Base-by-base conservation (phyloP, 495 filamentous ascomycete genomes). In the Podospora pseudopauciseta region DNA sequence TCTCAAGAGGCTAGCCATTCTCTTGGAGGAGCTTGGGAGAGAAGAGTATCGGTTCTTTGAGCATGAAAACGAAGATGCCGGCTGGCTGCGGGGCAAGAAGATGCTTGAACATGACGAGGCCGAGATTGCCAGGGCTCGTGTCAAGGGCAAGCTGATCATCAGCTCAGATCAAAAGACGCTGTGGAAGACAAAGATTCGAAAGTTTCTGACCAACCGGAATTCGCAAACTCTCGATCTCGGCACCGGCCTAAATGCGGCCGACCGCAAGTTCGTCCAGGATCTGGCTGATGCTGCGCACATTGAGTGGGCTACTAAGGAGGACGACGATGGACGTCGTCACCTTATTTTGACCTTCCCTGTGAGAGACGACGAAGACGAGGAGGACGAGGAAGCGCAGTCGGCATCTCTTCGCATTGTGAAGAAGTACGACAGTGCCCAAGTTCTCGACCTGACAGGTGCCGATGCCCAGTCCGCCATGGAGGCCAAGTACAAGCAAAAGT, bases 1-100 rank as follows among this genome's bases (percentile, higher is more conserved):
- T 73, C 77, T 97, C 71, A 79, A 90, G 63, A 87, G 95, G 56
- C 79, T 99, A 66, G 87, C 85, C 9, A 80, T 92, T 44, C 86
- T 99, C 60, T 79, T 99, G 62, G 88, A 96, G 26, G 92, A 93
- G 67, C 83, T 99, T 60, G 83, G 75, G 67, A 82, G 91, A 68
- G 91, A 95, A 34, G 96, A 99, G 73, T 90, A 91, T 76, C 88
- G 91, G 20, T 93, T 94, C 74, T 99, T 98, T 72, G 93, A 98
- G 74, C 84, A 88, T 7, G 96, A 97, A 72, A 88, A 90, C 72
- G 85, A 91, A n/a, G 92, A 97, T 78, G 89, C 90, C 16, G 88
- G 86, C 70, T 99, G 95, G 95, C 87, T 98, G 67, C 93, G 91
- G 70, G 88, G 90, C 28, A 99, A 98, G 80, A 86, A 87, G 67